Conservation (phyloP, 2,329 filamentous ascomycete genomes). For the Pestalotiopsis sp. region DNA sequence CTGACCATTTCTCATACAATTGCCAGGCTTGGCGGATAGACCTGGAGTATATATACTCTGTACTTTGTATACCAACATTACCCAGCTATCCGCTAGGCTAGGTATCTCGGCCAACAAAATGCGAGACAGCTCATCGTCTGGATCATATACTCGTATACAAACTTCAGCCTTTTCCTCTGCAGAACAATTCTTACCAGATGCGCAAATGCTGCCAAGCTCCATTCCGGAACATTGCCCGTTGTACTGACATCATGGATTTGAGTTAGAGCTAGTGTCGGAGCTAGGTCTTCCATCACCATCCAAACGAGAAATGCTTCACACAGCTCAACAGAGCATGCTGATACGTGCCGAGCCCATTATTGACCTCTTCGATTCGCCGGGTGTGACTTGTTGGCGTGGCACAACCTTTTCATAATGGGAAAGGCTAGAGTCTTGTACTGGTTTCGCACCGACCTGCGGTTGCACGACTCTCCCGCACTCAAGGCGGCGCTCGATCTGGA, state of each 20-base stretch:
- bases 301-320: background rate
- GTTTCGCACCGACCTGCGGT: constrained; percentile 77
- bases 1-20: too few species aligned
- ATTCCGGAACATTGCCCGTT: background rate
- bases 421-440: constrained; percentile 69
- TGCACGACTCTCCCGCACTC: constrained; percentile 77
- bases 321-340: background rate
- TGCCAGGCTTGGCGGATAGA: too few species aligned
- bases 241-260: constrained; percentile 26
- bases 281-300: background rate
- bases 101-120: background rate
- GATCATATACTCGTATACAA: background rate
- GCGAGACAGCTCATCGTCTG: background rate
- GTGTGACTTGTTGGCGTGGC: background rate
- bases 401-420: constrained; percentile 27
- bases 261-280: background rate
- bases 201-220: background rate
- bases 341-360: background rate
- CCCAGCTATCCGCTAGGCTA: too few species aligned
- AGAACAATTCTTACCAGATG: background rate
- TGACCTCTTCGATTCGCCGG: too few species aligned
- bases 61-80: background rate
- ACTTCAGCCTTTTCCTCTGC: background rate
- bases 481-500: constrained; percentile 72
- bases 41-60: too few species aligned